Evolutionary conservation across 108 stramenopile genomes (phyloP), one percentile per base, ranked within the genome.

Genomic region (Skeletonema grethae): DNA sequence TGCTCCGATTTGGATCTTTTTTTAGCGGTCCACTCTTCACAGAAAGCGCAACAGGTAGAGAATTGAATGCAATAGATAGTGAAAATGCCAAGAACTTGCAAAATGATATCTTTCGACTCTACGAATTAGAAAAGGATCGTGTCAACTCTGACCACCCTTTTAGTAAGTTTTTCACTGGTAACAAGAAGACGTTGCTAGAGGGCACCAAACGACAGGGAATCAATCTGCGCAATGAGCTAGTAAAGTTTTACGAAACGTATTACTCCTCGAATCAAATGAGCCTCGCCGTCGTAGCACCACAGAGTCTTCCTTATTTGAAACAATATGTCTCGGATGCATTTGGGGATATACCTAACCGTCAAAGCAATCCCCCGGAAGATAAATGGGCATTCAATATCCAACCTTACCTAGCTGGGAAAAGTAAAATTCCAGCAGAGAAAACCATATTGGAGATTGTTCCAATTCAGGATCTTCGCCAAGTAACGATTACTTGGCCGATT

Each of bases 241-340:
- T 99, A 38, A 73, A 91, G 18, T 99, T 98, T 72, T 96, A 97
- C 79, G 55, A 84, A 18, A 72, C 57, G 12, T 85, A 96, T 72
- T 99, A 99, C 82, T 91, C 92, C 50, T 87, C 97, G 35, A 95
- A 97, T 80, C 90, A 95, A 77, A 97, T 98, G 97, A 83, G 86
- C 18, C 73, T 98, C 34, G 96, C 90, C 9, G 76, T 99, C 7
- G 91, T 96, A 12, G 97, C 84, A 30, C 93, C 93, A n/a, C 90
- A 91, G 67, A 76, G 79, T 9, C 10, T 92, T 3, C 69, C 83
- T 31, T 68, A 77, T 30, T 89, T 98, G 66, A 70, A 85, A 79
- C 69, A 78, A 55, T 91, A 90, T 86, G 94, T 85, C 6, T 50
- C 70, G n/a, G 77, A 86, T 9, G 77, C 88, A 13, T 99, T 99